Conservation (phyloP, 495 filamentous ascomycete genomes). For the Cairneyella variabilis region DNA sequence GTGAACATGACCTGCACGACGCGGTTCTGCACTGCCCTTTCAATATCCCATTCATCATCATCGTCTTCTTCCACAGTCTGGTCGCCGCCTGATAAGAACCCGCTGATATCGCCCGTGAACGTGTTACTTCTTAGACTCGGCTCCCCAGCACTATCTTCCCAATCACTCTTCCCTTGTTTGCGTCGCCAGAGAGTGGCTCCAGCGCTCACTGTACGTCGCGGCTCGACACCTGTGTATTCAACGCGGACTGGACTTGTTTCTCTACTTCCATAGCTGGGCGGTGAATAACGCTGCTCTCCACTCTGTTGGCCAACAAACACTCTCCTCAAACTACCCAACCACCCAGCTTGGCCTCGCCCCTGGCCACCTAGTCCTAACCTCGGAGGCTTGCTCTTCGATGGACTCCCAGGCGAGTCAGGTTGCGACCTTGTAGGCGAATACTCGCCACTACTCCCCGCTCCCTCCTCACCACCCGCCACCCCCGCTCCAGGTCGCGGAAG, state of each 20-base stretch:
- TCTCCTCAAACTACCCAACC: constrained; percentile 45
- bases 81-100: neutral
- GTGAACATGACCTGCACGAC: constrained; percentile 94
- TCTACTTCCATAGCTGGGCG: neutral
- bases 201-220: constrained; percentile 20
- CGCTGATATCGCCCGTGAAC: constrained; percentile 20
- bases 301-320: constrained; percentile 30
- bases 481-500: constrained; percentile 36
- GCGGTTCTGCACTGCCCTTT: constrained; percentile 71
- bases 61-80: constrained; percentile 25
- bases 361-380: neutral
- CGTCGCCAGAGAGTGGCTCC: constrained; percentile 56
- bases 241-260: constrained; percentile 7
- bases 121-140: constrained; percentile 4
- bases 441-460: too few relatives aligned
- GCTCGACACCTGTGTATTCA: neutral
- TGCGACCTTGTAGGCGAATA: constrained; percentile 45
- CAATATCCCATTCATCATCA: constrained; percentile 87
- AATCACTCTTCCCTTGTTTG: constrained; percentile 55
- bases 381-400: constrained; percentile 35
- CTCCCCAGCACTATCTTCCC: constrained; percentile 38
- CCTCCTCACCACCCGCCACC: constrained; percentile 37
- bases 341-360: constrained; percentile 33
- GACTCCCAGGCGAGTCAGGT: constrained; percentile 29
- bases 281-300: neutral